A percentile compares a stretch with the other conserved stretches of the same genome.
These are phyloP conservation scores for Fraxinus greggii DNA, from an alignment of 305 asterid species.

Conservation along the genomic window DNA sequence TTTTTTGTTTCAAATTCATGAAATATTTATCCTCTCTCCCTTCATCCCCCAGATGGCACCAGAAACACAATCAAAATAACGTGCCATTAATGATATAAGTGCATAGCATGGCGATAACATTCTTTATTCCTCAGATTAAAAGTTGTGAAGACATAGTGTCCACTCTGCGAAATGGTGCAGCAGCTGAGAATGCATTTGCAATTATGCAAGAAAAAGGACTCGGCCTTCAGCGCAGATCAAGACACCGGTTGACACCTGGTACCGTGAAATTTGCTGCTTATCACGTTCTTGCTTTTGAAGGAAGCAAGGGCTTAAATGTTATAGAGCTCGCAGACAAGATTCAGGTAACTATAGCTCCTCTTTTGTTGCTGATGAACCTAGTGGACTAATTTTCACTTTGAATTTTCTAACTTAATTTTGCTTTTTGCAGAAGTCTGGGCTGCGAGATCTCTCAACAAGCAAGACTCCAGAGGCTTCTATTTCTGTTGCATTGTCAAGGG, in stretches of 20 bases:
- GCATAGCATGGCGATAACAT: slow-evolving; percentile 18
- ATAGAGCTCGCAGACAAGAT: slow-evolving; percentile 94
- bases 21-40: background rate
- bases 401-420: slow-evolving; percentile 25
- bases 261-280: slow-evolving; percentile 99
- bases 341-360: slow-evolving; percentile 56
- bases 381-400: background rate
- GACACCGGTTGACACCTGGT: slow-evolving; percentile 98
- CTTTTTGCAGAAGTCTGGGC: slow-evolving; percentile 80
- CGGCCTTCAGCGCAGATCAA: slow-evolving; percentile 71
- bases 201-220: slow-evolving; percentile 93
- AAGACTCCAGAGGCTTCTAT: slow-evolving; percentile 99
- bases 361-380: background rate
- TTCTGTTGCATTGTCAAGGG: slow-evolving; percentile 98
- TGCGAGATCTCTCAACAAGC: slow-evolving; percentile 94
- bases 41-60: background rate
- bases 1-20: background rate
- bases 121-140: slow-evolving; percentile 57
- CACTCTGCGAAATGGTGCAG: slow-evolving; percentile 85
- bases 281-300: slow-evolving; percentile 98
- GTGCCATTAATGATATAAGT: slow-evolving; percentile 6
- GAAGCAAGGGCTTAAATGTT: slow-evolving; percentile 91
- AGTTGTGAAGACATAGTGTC: slow-evolving; percentile 89
- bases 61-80: background rate
- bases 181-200: slow-evolving; percentile 90